Base-by-base conservation (phyloP, 2,329 filamentous ascomycete species). In the Arthrobotrys conoides region DNA sequence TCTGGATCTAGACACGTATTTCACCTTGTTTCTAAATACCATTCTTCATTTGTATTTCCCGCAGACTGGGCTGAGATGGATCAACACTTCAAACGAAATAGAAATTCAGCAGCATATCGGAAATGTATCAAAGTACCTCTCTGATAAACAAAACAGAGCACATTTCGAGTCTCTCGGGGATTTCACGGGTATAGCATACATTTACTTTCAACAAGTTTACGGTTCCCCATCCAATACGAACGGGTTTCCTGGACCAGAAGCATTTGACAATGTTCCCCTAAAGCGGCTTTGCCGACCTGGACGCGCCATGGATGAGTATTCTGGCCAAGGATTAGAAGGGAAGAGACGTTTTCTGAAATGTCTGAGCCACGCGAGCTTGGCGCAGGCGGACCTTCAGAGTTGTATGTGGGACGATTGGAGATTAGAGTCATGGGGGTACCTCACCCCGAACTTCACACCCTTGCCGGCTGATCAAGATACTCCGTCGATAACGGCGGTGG, bases 361-460 rank as follows among this genome's bases (percentile, higher is more conserved):
- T 16, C 67, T 71, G 2, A 71, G 63, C n/a, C 67, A 71, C 9
- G 46, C 30, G 4, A 59, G 55, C 30, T 8, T 27, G 24, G 16
- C 55, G 30, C n/a, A 51, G 1, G 24, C 55, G 5, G 51, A 73
- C n/a, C 44, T 73, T 10, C 41, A 61, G 9, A 46, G 22, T 16
- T 73, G 70, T 20, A 63, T 75, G n/a, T 75, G 71, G 71, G 71
- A 75, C 38, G 71, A 75, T 36, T 75, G 71, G 71, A 63, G 71
- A 33, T 38, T 75, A 44, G 46, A 75, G 27, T 48, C 41, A 0
- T 75, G 63, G 71, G 71, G 64, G 2, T 75, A 75, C 16, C 10
- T 69, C 1, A 36, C 46, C n/a, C 64, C 70, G 1, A 36, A 10
- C 8, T 73, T 73, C 20, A 27, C 57, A 20, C 14, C 30, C 18